Evolutionary conservation across 257 asterid species (phyloP).

Genomic region (Rubia yunnanensis): DNA sequence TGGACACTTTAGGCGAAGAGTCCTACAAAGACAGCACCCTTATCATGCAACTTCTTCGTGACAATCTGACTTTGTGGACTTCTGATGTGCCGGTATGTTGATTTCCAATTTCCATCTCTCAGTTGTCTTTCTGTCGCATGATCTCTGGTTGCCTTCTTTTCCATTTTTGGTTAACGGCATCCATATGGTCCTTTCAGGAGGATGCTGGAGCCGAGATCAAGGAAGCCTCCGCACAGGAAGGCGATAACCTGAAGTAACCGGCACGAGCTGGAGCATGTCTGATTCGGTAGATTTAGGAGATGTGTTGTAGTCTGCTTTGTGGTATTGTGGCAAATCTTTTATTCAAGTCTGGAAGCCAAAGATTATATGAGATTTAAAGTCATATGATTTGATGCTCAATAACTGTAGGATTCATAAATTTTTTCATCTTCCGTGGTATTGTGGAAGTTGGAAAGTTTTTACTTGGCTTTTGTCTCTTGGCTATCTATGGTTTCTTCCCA

Average conservation of each 20-base stretch:
- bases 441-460: not conserved
- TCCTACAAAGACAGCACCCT: constrained; percentile 29
- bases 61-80: constrained; percentile 29
- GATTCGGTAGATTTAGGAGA: constrained; percentile 11
- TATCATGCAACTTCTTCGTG: constrained; percentile 30
- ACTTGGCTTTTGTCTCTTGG: not conserved
- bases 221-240: constrained; percentile 17
- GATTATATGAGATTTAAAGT: not conserved
- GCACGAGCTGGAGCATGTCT: not conserved
- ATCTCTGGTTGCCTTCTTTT: not conserved
- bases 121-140: not conserved
- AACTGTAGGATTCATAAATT: not conserved
- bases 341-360: constrained; percentile 4
- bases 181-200: constrained; percentile 12
- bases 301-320: constrained; percentile 6
- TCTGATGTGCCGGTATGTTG: constrained; percentile 22
- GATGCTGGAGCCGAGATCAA: constrained; percentile 22
- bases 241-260: constrained; percentile 5
- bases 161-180: not conserved
- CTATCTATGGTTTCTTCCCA: not conserved
- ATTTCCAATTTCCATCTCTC: not conserved
- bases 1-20: constrained; percentile 29
- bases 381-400: not conserved
- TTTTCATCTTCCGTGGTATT: not conserved
- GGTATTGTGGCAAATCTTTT: not conserved